Base-by-base conservation (phyloP, 2,329 filamentous ascomycete genomes). In the Epichloe typhina region DNA sequence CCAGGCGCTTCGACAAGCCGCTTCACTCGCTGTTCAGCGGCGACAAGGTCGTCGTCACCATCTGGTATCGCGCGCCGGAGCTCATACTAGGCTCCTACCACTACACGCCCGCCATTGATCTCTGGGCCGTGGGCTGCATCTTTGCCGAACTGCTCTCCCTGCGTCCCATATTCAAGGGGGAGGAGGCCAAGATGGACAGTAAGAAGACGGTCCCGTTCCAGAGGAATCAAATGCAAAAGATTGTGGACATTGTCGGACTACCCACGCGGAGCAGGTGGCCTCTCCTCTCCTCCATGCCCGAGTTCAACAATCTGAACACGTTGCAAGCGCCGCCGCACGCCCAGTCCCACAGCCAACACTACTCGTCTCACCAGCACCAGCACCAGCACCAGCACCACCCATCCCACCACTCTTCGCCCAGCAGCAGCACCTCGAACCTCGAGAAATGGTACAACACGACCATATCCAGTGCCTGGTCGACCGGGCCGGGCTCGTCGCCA, bases 141-240 rank as follows among this genome's bases (percentile, higher is more conserved):
- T 97, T 98, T 62, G 93, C 93, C 2, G 93, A 98, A 66, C 74
- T 98, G 3, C 72, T 98, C 0, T 90, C 87, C 1, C 71, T 98
- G 3, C 79, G 91, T 1, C 93, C 93, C 0, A 97, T 98, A 50
- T 98, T 98, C 68, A 98, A 98, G 64, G 93, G 93, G 93, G 93
- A 98, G 63, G 93, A 98, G 68, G 93, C 93, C 15, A 98, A 98
- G 70, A 96, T 97, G 86, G 93, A 98, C 67, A 87, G 80, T 59
- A 98, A 98, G 69, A 97, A 97, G 70, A 93, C 87, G 0, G 90
- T 97, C 0, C 93, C 93, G 0, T 98, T 98, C 59, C 93, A 98
- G 67, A 81, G 90, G 13, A 96, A 96, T 61, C 93, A 98, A 70
- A 97, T 98, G 91, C 88, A 93, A 63, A 96, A 95, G 69, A 98